Conservation (phyloP, 441 rosid genomes). For the Adansonia rubrostipa region DNA sequence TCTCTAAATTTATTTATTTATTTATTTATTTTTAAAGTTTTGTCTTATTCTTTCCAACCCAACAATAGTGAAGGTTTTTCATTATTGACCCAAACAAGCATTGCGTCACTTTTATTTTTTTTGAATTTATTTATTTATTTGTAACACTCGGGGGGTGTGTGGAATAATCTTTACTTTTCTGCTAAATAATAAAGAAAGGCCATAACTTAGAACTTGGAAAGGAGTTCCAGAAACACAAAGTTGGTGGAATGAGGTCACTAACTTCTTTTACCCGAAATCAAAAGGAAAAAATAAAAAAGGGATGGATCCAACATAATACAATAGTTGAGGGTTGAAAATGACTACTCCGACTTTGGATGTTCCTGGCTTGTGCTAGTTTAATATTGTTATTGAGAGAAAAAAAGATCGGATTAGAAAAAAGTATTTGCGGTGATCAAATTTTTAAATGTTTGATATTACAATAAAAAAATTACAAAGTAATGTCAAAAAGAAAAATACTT, state of each 20-base stretch:
- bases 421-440: too few relatives aligned
- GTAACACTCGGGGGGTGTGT: neutral
- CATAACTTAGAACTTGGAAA: neutral
- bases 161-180: neutral
- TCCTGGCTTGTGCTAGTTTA: neutral
- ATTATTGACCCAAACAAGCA: neutral
- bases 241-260: conserved; percentile 25
- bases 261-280: neutral
- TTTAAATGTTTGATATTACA: too few relatives aligned
- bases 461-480: too few relatives aligned
- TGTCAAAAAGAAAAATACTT: too few relatives aligned
- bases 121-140: neutral
- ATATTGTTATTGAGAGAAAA: too few relatives aligned
- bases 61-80: neutral
- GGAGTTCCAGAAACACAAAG: neutral
- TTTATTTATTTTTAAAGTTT: neutral
- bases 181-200: neutral
- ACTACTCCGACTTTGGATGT: neutral
- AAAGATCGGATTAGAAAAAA: too few relatives aligned
- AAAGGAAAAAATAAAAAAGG: neutral
- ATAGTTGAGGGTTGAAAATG: neutral
- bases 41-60: neutral
- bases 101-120: neutral
- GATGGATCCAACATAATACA: neutral
- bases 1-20: neutral